A percentile compares a stretch with the other conserved stretches of the same genome.
Evolutionary conservation across 1,284 basidiomycete species (phyloP).

Genomic region (Trichosporon inkin): DNA sequence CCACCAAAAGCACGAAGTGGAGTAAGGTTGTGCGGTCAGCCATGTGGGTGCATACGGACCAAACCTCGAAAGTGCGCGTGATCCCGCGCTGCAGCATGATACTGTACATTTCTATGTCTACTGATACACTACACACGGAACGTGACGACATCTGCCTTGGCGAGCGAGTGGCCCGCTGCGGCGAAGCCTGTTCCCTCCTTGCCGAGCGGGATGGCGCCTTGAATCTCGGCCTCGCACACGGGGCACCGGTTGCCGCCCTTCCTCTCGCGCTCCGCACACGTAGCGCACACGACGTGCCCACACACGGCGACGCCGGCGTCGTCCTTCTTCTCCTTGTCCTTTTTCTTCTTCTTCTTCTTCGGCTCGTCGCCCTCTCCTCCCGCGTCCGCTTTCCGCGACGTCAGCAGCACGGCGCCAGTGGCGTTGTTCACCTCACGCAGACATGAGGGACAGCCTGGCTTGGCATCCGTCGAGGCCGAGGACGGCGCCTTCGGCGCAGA

Average conservation of each 20-base stretch:
- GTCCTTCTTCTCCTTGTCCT: conserved; percentile 41
- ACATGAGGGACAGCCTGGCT: conserved; percentile 79
- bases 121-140: conserved; percentile 37
- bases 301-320: conserved; percentile 53
- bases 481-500: conserved; percentile 18
- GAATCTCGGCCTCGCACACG: conserved; percentile 62
- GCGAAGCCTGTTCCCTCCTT: conserved; percentile 88
- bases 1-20: neutral
- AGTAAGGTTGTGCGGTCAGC: no score
- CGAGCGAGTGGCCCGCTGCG: conserved; percentile 83
- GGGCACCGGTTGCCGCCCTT: conserved; percentile 70
- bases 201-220: conserved; percentile 50
- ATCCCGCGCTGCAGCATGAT: no score
- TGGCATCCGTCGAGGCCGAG: conserved; percentile 24
- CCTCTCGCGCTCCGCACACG: conserved; percentile 76
- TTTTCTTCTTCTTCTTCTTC: conserved; percentile 26
- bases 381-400: conserved; percentile 27
- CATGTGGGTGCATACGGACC: no score
- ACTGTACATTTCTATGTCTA: neutral
- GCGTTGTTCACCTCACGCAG: conserved; percentile 78
- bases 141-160: conserved; percentile 35
- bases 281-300: conserved; percentile 80
- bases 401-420: conserved; percentile 61
- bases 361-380: neutral
- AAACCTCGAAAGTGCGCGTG: no score